Percentiles rank a stretch among this genome's conserved stretches.
Evolutionary conservation across 148 eudicot species (phyloP).

Genomic region (Silene uniflora): DNA sequence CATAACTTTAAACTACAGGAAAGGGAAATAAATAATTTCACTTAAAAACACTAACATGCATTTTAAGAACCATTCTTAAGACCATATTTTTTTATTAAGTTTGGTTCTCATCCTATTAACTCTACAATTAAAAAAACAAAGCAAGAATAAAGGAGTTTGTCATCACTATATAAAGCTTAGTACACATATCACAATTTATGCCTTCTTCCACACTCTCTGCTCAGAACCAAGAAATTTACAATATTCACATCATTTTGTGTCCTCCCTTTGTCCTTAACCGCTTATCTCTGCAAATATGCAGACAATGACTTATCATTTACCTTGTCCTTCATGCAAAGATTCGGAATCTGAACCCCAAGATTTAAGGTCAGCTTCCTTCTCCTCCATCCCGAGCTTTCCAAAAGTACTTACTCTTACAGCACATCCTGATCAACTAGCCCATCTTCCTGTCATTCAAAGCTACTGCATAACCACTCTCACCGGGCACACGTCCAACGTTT

Average conservation of each 20-base stretch:
- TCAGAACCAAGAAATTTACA: no score
- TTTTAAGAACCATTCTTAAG: no score
- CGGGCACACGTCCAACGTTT: conserved; percentile 57
- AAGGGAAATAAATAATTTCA: background rate
- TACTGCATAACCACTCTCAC: conserved; percentile 61
- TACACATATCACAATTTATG: conserved; percentile 9
- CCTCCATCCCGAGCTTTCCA: conserved; percentile 39
- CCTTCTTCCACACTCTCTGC: conserved; percentile 6
- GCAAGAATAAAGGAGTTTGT: no score
- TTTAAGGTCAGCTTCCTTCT: conserved; percentile 22
- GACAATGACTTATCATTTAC: conserved; percentile 16
- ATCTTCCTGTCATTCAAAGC: conserved; percentile 29
- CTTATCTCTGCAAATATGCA: conserved; percentile 23
- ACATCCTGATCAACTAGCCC: conserved; percentile 24
- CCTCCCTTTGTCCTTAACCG: conserved; percentile 11
- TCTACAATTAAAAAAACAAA: no score
- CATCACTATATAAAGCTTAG: conserved; percentile 23
- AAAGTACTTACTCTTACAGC: conserved; percentile 34
- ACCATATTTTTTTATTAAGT: no score
- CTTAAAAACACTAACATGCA: conserved; percentile 7
- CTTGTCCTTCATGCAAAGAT: conserved; percentile 16
- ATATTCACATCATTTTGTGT: no score
- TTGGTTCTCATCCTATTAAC: no score
- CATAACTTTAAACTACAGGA: conserved; percentile 6
- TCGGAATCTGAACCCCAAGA: conserved; percentile 8